phyloP scores from a whole-genome alignment of 208 protist genomes.

The Trypanosoma brucei region DNA sequence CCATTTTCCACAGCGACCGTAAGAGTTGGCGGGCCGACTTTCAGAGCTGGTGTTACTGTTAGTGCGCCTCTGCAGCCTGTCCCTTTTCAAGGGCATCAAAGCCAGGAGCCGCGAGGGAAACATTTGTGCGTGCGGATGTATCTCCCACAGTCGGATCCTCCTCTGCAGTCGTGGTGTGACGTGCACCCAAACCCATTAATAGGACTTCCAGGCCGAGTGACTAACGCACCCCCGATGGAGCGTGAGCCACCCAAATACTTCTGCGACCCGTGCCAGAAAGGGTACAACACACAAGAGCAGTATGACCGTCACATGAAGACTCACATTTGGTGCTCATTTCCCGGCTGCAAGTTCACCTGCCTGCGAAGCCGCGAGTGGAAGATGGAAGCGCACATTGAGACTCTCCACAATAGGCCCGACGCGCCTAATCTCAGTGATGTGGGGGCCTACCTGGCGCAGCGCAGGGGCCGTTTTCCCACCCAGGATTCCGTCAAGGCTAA shows the following conservation, averaged over 20 bases:
- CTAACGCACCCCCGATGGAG: constrained; percentile 3
- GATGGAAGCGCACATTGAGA: constrained; percentile 86
- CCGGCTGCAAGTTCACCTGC: constrained; percentile 85
- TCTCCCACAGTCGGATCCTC: not conserved
- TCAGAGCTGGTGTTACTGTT: too few species aligned
- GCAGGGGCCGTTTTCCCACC: constrained; percentile 73
- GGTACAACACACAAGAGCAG: constrained; percentile 42
- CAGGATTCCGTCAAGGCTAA: constrained; percentile 64
- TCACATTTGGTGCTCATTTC: constrained; percentile 78
- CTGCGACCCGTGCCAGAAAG: constrained; percentile 83
- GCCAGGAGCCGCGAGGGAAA: not conserved
- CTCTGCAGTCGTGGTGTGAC: constrained; percentile 15
- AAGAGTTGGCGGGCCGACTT: too few species aligned
- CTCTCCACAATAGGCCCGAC: constrained; percentile 80
- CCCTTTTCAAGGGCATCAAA: too few species aligned
- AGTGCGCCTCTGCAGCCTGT: too few species aligned
- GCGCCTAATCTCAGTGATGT: constrained; percentile 77
- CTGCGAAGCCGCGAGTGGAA: constrained; percentile 49
- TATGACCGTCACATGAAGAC: constrained; percentile 59
- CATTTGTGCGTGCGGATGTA: constrained; percentile 8
- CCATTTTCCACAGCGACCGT: too few species aligned
- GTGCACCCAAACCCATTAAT: constrained; percentile 22
- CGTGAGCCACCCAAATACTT: constrained; percentile 37
- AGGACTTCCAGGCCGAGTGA: constrained; percentile 13
- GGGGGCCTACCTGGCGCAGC: constrained; percentile 59